Percentiles rank a stretch among this genome's conserved stretches.
These are phyloP conservation scores for Termitomyces sp. DNA, from an alignment of 768 basidiomycete species.

Conservation along the genomic window DNA sequence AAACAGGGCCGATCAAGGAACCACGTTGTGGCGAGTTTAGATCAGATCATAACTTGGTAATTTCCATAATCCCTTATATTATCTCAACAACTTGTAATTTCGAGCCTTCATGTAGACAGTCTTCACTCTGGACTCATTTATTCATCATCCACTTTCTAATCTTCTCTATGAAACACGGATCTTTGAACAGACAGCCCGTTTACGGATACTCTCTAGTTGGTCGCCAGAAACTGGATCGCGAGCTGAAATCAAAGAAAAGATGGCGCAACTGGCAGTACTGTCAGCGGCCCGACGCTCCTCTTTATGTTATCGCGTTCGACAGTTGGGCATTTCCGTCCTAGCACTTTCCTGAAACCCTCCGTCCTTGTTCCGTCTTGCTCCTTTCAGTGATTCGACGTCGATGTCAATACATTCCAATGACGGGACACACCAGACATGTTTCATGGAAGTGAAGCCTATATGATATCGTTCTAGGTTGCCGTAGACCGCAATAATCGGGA, in stretches of 20 bases:
- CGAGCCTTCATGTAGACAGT: background rate
- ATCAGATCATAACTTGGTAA: background rate
- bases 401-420: background rate
- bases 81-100: background rate
- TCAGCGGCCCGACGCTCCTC: background rate
- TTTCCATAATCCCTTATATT: slow-evolving; percentile 1
- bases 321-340: background rate
- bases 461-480: background rate
- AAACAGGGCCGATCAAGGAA: slow-evolving; percentile 5
- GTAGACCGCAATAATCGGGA: background rate
- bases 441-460: background rate
- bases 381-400: background rate
- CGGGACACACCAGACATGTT: background rate
- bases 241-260: background rate
- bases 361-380: slow-evolving; percentile 4
- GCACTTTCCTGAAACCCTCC: background rate
- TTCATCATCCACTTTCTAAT: background rate
- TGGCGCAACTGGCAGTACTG: background rate
- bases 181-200: background rate
- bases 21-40: slow-evolving; percentile 10
- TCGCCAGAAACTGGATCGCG: background rate
- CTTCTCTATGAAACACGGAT: background rate
- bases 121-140: background rate
- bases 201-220: background rate
- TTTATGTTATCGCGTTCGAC: slow-evolving; percentile 1